Evolutionary conservation across 164 flowering plant genomes (phyloP), one percentile per base, ranked within the genome.

Genomic region (Brasenia schreberi): DNA sequence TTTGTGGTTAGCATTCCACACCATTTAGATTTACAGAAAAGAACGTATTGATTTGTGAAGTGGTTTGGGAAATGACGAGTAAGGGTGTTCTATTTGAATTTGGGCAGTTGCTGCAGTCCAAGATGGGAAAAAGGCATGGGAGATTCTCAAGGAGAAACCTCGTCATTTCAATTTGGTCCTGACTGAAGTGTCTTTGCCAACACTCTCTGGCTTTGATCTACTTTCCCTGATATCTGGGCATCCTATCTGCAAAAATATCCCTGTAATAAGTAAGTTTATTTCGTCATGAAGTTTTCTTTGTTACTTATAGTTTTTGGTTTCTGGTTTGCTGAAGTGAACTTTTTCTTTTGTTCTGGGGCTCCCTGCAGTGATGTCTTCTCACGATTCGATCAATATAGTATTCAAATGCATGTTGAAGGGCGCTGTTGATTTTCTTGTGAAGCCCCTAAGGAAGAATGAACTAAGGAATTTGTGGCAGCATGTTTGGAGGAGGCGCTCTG

Each of bases 61-160:
- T 33, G 39, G 39, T 33, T 33, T 33, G 39, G 39, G 3, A 33
- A 33, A 33, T 33, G 39, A 33, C 39, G 39, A 56, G 14, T n/a
- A 18, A 18, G 60, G 60, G 4, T 58, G 17, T 58, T 58, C 17
- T 58, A 18, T 61, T 61, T 19, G 45, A 18, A 27, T 78, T 73
- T 78, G 71, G 19, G 70, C 89, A 94, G 99, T 94, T 82, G 81
- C 81, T 49, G 83, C 92, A 60, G 90, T 87, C 72, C 39, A 92
- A 71, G 96, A 94, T 80, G 99, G 99, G 68, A 74, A 85, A 65
- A 87, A 84, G 77, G 99, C 99, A 58, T 94, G 99, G 99, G 96
- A 89, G 70, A 65, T 82, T 17, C 78, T 94, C 60, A 87, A 83
- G 65, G 93, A 79, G 65, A 85, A 79, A 73, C 77, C 97, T 0